Evolutionary conservation across 75 land plant genomes (phyloP), one percentile per base, ranked within the genome.

Genomic region (Picea glauca): DNA sequence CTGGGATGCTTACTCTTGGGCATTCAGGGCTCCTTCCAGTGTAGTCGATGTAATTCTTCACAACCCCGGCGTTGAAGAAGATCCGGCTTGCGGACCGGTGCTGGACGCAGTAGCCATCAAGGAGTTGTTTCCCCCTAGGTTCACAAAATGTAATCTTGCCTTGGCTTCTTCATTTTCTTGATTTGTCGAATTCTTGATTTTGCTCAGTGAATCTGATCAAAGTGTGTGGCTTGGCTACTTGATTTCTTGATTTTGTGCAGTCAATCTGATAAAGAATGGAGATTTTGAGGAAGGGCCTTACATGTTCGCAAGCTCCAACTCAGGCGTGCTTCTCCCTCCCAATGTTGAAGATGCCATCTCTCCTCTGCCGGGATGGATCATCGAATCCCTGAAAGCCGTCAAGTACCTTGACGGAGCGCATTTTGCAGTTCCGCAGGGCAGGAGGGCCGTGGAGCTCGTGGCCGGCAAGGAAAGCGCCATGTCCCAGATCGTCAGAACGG

Each of bases 81-180:
- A 92, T 78, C 94, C 94, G 60, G 85, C 94, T 60, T 92, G 94
- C 76, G 94, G 94, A 5, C 92, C 94, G 21, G 84, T 92, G 5
- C 23, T 92, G 21, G 94, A 92, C 63, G 94, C 85, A 26, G 88
- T 92, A 26, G 94, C 90, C 65, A 86, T 92, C 67, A 92, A 90
- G 63, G 58, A 77, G 3, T 58, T 90, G 17, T 78, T 74, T 23
- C 85, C 90, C 26, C 91, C 91, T 50, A 9, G 56, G 13, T 50
- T 50, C 56, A 50, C 56, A 50, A 50, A 11, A 50, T 50, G 56
- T 50, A 50, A 1, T 50, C 1, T 50, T 50, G 56, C 12, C 56
- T 50, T 50, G 11, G 56, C 56, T 50, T 50, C 56, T 50, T 50
- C 12, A 8, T 9, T 50, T 4, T 46, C 54, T 46, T 46, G 54